Conservation (phyloP, 805 yeast species). For the Candida sphagnicola region DNA sequence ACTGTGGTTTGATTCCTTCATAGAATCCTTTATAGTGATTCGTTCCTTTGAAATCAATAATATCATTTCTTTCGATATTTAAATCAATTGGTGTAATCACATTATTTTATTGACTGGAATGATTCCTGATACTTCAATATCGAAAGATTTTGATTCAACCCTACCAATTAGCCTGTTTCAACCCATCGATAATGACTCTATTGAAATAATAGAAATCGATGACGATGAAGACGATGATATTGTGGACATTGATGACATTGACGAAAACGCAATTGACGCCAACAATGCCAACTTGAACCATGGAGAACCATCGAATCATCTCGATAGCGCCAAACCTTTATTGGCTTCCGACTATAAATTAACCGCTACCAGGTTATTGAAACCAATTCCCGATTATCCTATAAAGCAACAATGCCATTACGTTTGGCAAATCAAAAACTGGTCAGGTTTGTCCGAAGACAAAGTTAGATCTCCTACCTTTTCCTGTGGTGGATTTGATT, state of each 20-base stretch:
- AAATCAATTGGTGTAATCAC: too few species aligned
- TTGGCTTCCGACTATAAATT: constrained; percentile 28
- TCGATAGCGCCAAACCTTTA: neutral
- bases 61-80: too few species aligned
- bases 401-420: constrained; percentile 26
- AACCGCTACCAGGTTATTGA: constrained; percentile 29
- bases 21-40: too few species aligned
- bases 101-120: neutral
- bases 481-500: constrained; percentile 57
- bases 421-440: constrained; percentile 51
- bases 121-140: neutral
- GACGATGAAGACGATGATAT: constrained; percentile 14
- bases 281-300: too few species aligned
- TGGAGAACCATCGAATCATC: too few species aligned
- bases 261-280: constrained; percentile 13
- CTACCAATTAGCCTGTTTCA: neutral
- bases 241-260: constrained; percentile 16
- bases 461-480: constrained; percentile 47
- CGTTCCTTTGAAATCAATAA: too few species aligned
- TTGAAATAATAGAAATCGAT: constrained; percentile 12
- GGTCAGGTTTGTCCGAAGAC: constrained; percentile 40
- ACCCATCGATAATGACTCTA: neutral
- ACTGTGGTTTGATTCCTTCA: too few species aligned
- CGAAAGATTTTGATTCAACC: neutral
- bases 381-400: constrained; percentile 38